Percentiles rank a stretch among this genome's conserved stretches.
phyloP scores from a whole-genome alignment of 2,329 filamentous ascomycete species.

The Dothistroma pini region DNA sequence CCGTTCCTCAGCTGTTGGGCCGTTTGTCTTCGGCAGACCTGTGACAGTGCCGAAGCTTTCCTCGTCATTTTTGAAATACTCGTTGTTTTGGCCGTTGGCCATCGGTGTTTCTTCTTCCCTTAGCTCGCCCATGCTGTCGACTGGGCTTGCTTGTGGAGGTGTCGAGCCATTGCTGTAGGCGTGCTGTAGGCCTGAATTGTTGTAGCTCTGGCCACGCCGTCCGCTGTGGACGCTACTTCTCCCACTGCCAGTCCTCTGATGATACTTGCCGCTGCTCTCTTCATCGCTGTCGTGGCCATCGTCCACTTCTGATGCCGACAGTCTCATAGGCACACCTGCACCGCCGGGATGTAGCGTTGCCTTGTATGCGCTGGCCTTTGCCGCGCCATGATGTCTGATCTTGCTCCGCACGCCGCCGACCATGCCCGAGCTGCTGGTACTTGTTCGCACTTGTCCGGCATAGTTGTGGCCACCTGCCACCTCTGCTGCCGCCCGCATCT shows the following conservation, averaged over 20 bases:
- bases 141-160: constrained; percentile 46
- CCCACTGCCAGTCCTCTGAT: constrained; percentile 70
- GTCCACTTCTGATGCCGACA: constrained; percentile 94
- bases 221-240: constrained; percentile 58
- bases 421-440: constrained; percentile 36
- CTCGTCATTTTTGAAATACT: constrained; percentile 47
- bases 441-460: constrained; percentile 25
- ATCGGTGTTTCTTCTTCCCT: constrained; percentile 47
- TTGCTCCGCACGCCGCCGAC: constrained; percentile 66
- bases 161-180: constrained; percentile 52
- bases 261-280: constrained; percentile 54
- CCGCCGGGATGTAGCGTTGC: constrained; percentile 68
- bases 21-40: constrained; percentile 45
- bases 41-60: constrained; percentile 54
- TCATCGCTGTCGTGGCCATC: constrained; percentile 74
- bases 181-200: constrained; percentile 11
- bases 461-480: constrained; percentile 61
- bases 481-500: constrained; percentile 79
- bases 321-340: constrained; percentile 80
- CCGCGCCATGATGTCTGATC: constrained; percentile 82
- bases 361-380: constrained; percentile 72
- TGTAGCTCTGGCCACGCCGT: constrained; percentile 40
- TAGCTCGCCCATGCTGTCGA: constrained; percentile 40
- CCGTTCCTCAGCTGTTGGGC: constrained; percentile 33
- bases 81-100: constrained; percentile 35